Percentiles rank a stretch among this genome's conserved stretches.
Conservation (phyloP, 306 rosid genomes). For the Malus domestica region DNA sequence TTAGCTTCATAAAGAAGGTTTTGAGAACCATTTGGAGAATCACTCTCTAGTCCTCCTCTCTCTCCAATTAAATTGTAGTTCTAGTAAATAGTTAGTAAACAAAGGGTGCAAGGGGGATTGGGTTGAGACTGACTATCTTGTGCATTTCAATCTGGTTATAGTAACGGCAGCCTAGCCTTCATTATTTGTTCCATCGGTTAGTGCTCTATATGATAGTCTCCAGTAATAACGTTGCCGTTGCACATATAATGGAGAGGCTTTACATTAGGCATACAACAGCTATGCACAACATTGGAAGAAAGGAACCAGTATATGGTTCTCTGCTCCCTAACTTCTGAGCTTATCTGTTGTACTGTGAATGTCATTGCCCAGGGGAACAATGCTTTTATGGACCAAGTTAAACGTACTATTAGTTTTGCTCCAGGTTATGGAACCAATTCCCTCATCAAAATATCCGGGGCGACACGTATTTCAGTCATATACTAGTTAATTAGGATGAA, state of each 20-base stretch:
- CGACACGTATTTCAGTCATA: neutral
- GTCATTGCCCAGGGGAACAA: neutral
- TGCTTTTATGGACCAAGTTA: neutral
- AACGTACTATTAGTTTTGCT: neutral
- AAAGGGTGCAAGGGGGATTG: neutral
- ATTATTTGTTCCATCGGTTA: neutral
- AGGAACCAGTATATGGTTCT: neutral
- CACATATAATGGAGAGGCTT: neutral
- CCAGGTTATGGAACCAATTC: neutral
- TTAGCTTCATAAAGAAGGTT: neutral
- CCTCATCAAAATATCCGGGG: neutral
- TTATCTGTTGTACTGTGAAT: neutral
- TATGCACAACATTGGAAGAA: neutral
- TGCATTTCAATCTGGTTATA: neutral
- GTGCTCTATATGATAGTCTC: neutral
- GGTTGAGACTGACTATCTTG: neutral
- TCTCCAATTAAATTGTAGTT: neutral
- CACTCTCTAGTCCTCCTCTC: neutral
- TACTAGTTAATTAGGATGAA: neutral
- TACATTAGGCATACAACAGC: neutral
- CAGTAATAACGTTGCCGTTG: neutral
- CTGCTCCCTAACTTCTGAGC: neutral
- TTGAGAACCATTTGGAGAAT: neutral
- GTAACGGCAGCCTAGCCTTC: neutral
- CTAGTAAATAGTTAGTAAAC: neutral